Evolutionary conservation across 1,284 basidiomycete species (phyloP).

Genomic region (Tilletiaria anomala): DNA sequence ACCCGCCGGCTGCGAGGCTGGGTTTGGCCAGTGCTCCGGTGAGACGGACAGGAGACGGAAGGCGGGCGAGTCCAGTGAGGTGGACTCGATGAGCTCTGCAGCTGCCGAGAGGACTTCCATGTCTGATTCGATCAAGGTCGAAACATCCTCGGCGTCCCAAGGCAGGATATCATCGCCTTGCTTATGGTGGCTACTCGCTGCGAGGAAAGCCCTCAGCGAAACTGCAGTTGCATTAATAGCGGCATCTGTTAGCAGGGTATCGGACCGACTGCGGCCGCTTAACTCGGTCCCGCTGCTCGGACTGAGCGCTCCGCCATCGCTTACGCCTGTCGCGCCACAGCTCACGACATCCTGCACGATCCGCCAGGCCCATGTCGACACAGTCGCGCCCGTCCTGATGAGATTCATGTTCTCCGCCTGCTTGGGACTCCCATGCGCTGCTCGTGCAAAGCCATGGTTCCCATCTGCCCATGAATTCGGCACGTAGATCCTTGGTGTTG

Average conservation of each 20-base stretch:
- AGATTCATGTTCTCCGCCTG: no score
- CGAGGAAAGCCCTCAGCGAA: not conserved
- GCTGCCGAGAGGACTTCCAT: conserved; percentile 14
- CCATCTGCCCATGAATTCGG: conserved; percentile 8
- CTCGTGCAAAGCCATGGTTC: not conserved
- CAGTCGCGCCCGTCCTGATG: no score
- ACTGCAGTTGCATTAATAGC: not conserved
- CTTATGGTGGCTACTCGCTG: not conserved
- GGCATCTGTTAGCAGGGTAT: not conserved
- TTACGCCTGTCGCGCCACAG: no score
- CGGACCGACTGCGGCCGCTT: no score
- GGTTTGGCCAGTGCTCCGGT: not conserved
- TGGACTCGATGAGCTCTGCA: conserved; percentile 13
- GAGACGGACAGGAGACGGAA: conserved; percentile 8
- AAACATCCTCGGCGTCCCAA: conserved; percentile 12
- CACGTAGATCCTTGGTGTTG: not conserved
- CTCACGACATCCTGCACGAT: conserved; percentile 15
- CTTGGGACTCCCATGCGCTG: no score
- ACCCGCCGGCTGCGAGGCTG: not conserved
- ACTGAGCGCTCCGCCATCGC: no score
- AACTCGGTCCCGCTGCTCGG: no score
- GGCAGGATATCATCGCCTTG: no score
- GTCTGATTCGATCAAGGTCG: conserved; percentile 17
- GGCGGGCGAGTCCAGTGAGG: conserved; percentile 8
- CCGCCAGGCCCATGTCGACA: conserved; percentile 12